These are phyloP conservation scores for Cladophialophora carrionii DNA, from an alignment of 2,329 filamentous ascomycete genomes.

Conservation along the genomic window DNA sequence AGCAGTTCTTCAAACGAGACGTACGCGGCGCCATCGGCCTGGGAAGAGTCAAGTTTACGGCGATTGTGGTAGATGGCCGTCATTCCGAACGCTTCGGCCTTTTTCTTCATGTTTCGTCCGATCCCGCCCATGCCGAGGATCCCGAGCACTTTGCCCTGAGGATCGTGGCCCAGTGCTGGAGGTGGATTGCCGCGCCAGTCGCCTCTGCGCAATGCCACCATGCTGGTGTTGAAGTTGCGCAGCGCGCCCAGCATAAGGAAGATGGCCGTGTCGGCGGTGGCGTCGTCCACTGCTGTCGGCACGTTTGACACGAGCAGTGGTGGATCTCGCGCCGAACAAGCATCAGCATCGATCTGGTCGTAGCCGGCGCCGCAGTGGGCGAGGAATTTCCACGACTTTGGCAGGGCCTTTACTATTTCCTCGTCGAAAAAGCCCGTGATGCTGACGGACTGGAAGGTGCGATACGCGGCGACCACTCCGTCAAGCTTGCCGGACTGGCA, in stretches of 20 bases:
- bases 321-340: constrained; percentile 64
- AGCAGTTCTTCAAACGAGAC: constrained; percentile 75
- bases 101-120: constrained; percentile 70
- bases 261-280: constrained; percentile 79
- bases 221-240: constrained; percentile 69
- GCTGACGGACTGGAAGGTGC: constrained; percentile 67
- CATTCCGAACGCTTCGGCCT: constrained; percentile 40
- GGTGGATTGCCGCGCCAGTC: constrained; percentile 66
- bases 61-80: constrained; percentile 40
- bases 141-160: constrained; percentile 75
- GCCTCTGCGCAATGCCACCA: constrained; percentile 67
- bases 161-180: constrained; percentile 70
- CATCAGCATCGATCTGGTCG: constrained; percentile 75
- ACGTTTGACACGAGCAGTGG: constrained; percentile 74
- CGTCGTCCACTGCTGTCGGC: constrained; percentile 78
- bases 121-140: constrained; percentile 88
- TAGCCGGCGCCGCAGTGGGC: constrained; percentile 67
- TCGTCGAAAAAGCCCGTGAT: constrained; percentile 72
- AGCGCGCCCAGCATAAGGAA: constrained; percentile 81
- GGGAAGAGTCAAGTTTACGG: constrained; percentile 22
- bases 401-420: constrained; percentile 63
- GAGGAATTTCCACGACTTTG: constrained; percentile 46
- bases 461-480: constrained; percentile 66
- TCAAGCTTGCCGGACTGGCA: constrained; percentile 67
- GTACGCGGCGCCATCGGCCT: constrained; percentile 63